Evolutionary conservation across 164 flowering plant genomes (phyloP).

Genomic region (Vitis vinifera): DNA sequence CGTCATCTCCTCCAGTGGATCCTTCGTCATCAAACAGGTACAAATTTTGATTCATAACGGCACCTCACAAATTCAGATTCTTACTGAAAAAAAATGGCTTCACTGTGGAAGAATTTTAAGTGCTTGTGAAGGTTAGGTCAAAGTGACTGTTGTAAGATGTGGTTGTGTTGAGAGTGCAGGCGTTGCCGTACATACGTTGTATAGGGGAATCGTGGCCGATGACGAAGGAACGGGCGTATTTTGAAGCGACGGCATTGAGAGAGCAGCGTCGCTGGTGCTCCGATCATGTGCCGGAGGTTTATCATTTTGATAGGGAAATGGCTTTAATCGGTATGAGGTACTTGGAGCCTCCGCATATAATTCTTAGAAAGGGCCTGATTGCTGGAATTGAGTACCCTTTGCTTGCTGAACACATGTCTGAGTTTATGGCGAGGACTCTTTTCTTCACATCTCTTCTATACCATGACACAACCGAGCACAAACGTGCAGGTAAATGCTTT

Average conservation of each 20-base stretch:
- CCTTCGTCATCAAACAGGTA: conserved; percentile 41
- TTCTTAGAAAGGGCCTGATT: conserved; percentile 85
- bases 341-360: conserved; percentile 94
- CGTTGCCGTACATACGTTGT: conserved; percentile 85
- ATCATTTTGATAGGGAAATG: conserved; percentile 88
- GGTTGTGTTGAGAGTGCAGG: conserved; percentile 41
- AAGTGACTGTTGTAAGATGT: conserved; percentile 29
- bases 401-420: conserved; percentile 86
- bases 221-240: conserved; percentile 95
- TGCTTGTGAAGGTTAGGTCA: background rate
- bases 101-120: too few relatives aligned
- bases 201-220: conserved; percentile 99
- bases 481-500: conserved; percentile 53
- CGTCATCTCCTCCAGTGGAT: conserved; percentile 25
- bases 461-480: conserved; percentile 78
- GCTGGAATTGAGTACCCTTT: conserved; percentile 86
- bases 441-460: conserved; percentile 82
- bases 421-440: conserved; percentile 81
- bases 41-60: too few relatives aligned
- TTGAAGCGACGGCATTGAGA: conserved; percentile 66
- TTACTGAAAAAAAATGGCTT: too few relatives aligned
- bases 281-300: conserved; percentile 90
- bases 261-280: conserved; percentile 73
- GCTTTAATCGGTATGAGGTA: conserved; percentile 92
- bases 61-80: too few relatives aligned